A percentile compares a stretch with the other conserved stretches of the same genome.
phyloP scores from a whole-genome alignment of 2,329 filamentous ascomycete species.

The Onygenales sp. region DNA sequence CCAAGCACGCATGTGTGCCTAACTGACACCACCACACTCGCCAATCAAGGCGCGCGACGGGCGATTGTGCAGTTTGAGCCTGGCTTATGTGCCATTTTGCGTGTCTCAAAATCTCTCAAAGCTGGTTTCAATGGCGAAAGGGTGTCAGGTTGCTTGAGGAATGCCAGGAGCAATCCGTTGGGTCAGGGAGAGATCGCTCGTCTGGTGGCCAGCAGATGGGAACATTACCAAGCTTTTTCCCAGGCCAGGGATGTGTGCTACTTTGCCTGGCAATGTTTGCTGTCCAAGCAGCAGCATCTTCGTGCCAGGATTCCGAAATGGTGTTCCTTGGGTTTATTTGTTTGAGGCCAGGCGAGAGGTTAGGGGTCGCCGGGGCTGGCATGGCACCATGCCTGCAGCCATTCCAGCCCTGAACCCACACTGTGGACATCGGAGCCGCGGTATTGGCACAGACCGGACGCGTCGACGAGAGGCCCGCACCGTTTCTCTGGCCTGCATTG shows the following conservation, averaged over 20 bases:
- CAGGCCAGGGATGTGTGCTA: background rate
- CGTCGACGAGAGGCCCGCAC: background rate
- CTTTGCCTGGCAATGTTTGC: background rate
- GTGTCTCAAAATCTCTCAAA: background rate
- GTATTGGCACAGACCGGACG: background rate
- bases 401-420: background rate
- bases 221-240: background rate
- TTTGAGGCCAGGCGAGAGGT: background rate
- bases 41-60: conserved; percentile 1
- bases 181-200: too few species aligned
- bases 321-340: background rate
- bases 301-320: background rate
- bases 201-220: background rate
- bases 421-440: background rate
- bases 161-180: too few species aligned
- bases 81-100: background rate
- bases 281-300: background rate
- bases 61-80: background rate
- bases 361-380: background rate
- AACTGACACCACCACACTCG: conserved; percentile 4
- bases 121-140: background rate
- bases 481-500: background rate
- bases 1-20: conserved; percentile 12
- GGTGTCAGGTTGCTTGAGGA: too few species aligned
- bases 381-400: background rate